Evolutionary conservation across 768 basidiomycete species (phyloP), one percentile per base, ranked within the genome.

Genomic region (Xanthoconium purpureum): DNA sequence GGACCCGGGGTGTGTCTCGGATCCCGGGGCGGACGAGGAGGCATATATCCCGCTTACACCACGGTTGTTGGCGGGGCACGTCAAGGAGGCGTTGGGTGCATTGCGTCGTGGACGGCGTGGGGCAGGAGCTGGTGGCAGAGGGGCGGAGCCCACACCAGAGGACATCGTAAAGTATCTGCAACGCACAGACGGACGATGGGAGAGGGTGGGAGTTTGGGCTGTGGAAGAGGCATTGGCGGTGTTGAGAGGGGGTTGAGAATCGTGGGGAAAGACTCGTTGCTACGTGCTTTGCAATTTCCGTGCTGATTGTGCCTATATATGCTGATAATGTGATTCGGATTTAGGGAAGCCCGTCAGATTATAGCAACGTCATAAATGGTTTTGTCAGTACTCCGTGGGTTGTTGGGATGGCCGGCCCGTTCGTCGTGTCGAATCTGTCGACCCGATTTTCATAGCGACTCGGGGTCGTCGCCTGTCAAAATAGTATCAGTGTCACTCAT

Each of bases 11-110:
- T 75, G 75, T 12, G 67, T 35, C 33, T 35, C 33, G 33, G 33
- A 35, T 35, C 33, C 33, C 0, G 70, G 71, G 12, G 54, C 70
- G 0, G 71, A 78, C 42, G 90, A 92, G 62, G 73, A 78, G 47
- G 79, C 83, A 1, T 92, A 89, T 57, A 66, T 88, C 18, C 75
- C 87, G 3, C 75, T 90, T 20, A 84, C 83, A 17, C 70, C 84
- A 0, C 66, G 61, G 6, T 78, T 81, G 36, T 68, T 91, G 28
- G 78, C 79, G 0, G 63, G 60, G 13, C 66, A 77, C 40, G 80
- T 88, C 15, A 76, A 79, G 47, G 66, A 70, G 6, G 77, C 79
- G 0, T 76, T 89, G 42, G 56, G 59, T 36, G 66, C 66, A 24
- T 63, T 83, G 35, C 66, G 72, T 11, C 38, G 53, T 30, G 52